Conservation (phyloP, 1,284 basidiomycete species). For the Xerocomus cyaneibrunnescens region DNA sequence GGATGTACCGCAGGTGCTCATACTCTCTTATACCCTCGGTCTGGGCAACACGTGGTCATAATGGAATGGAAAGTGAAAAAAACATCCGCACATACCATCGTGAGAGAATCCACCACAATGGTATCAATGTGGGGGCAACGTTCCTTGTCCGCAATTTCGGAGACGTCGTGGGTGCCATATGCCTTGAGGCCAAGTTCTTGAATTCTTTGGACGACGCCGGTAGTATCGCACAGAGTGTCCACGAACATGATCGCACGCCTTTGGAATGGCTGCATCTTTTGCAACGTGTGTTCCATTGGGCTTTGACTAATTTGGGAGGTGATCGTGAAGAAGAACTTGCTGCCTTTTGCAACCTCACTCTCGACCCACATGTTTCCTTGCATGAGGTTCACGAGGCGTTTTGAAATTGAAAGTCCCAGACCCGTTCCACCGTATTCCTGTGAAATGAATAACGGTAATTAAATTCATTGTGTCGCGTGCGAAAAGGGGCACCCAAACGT, state of each 20-base stretch:
- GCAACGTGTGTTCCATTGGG: slow-evolving; percentile 68
- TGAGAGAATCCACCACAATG: slow-evolving; percentile 90
- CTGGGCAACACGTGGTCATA: slow-evolving; percentile 41
- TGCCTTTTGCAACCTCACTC: slow-evolving; percentile 88
- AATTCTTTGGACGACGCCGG: slow-evolving; percentile 78
- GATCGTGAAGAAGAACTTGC: slow-evolving; percentile 97
- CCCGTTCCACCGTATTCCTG: slow-evolving; percentile 98
- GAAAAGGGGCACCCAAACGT: slow-evolving; percentile 29
- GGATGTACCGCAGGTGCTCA: slow-evolving; percentile 95
- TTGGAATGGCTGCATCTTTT: slow-evolving; percentile 77
- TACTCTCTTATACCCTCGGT: slow-evolving; percentile 88
- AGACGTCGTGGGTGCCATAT: slow-evolving; percentile 75
- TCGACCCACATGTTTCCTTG: slow-evolving; percentile 99
- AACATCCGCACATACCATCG: slow-evolving; percentile 55
- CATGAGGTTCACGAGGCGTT: slow-evolving; percentile 97
- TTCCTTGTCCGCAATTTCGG: slow-evolving; percentile 78
- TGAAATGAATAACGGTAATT: slow-evolving; percentile 22
- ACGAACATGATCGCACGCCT: slow-evolving; percentile 87
- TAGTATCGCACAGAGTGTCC: slow-evolving; percentile 80
- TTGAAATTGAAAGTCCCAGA: slow-evolving; percentile 93
- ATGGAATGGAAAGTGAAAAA: slow-evolving; percentile 1
- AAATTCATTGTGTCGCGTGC: slow-evolving; percentile 14
- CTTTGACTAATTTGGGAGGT: slow-evolving; percentile 79
- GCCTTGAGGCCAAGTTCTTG: slow-evolving; percentile 82
- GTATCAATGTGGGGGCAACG: slow-evolving; percentile 91